A percentile compares a stretch with the other conserved stretches of the same genome.
phyloP scores from a whole-genome alignment of 805 yeast species.

The Dipodascopsis tothii region DNA sequence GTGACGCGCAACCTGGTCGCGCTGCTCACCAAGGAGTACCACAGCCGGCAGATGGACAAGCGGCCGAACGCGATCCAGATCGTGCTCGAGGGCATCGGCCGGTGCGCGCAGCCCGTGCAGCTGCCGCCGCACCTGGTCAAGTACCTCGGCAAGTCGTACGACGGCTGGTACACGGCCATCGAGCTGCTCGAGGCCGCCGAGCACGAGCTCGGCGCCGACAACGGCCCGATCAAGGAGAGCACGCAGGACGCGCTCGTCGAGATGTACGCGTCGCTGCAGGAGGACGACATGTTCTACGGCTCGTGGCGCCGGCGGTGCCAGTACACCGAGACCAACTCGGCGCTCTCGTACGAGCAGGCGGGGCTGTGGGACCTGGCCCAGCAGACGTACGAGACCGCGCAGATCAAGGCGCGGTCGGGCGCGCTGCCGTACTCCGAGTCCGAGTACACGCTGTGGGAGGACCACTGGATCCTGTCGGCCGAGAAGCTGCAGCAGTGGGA shows the following conservation, averaged over 20 bases:
- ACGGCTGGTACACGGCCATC: slow-evolving; percentile 86
- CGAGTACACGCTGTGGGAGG: slow-evolving; percentile 96
- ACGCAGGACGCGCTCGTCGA: slow-evolving; percentile 87
- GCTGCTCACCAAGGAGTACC: slow-evolving; percentile 81
- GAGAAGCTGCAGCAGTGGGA: slow-evolving; percentile 98
- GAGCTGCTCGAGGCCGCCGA: slow-evolving; percentile 70
- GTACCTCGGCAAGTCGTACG: slow-evolving; percentile 76
- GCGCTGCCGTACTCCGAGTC: slow-evolving; percentile 91
- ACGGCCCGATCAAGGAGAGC: slow-evolving; percentile 68
- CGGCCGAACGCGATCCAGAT: slow-evolving; percentile 84
- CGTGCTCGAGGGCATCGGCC: slow-evolving; percentile 65
- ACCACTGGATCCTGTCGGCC: slow-evolving; percentile 95
- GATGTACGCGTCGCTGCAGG: slow-evolving; percentile 78
- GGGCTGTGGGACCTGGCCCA: slow-evolving; percentile 94
- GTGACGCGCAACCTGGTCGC: slow-evolving; percentile 75
- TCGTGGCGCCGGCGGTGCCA: slow-evolving; percentile 95
- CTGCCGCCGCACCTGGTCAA: slow-evolving; percentile 91
- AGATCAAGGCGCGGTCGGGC: slow-evolving; percentile 91
- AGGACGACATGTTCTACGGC: slow-evolving; percentile 95
- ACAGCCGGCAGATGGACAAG: slow-evolving; percentile 77
- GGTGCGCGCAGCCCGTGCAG: slow-evolving; percentile 57
- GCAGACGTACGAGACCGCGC: slow-evolving; percentile 91
- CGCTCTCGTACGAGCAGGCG: slow-evolving; percentile 86
- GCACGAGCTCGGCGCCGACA: slow-evolving; percentile 53
- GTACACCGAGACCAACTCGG: slow-evolving; percentile 86